Evolutionary conservation across 2,329 filamentous ascomycete genomes (phyloP).

Genomic region (Aspergillus texensis): DNA sequence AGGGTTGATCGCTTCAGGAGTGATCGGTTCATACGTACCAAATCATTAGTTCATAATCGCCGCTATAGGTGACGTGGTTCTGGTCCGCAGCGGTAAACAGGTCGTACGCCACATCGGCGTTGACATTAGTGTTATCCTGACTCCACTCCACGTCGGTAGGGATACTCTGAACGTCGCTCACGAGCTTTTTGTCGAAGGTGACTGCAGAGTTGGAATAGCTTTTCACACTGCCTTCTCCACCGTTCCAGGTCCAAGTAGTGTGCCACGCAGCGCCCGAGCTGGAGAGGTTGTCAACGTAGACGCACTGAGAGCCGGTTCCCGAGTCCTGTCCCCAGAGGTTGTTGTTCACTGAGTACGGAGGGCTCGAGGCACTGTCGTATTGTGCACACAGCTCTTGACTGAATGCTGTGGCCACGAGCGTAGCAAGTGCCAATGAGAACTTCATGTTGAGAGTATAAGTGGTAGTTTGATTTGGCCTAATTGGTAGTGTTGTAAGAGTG

Average conservation of each 20-base stretch:
- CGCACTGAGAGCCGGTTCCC: conserved; percentile 44
- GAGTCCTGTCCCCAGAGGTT: conserved; percentile 49
- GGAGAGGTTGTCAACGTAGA: conserved; percentile 36
- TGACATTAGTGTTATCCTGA: conserved; percentile 52
- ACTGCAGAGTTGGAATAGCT: conserved; percentile 27
- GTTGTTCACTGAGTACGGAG: conserved; percentile 51
- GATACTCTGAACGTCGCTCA: conserved; percentile 39
- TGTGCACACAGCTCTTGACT: conserved; percentile 4
- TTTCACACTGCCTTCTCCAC: conserved; percentile 42
- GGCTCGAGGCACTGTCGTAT: conserved; percentile 35
- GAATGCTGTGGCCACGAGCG: background rate
- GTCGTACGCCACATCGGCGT: conserved; percentile 62
- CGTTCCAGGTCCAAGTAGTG: conserved; percentile 47
- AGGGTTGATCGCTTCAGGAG: background rate
- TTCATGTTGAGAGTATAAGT: background rate
- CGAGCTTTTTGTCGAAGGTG: background rate
- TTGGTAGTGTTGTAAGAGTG: background rate
- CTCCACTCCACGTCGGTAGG: conserved; percentile 46
- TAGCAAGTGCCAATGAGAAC: background rate
- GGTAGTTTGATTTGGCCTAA: background rate
- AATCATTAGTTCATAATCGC: conserved; percentile 64
- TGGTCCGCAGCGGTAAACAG: conserved; percentile 54
- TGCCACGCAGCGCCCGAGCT: conserved; percentile 38
- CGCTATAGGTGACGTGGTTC: conserved; percentile 42
- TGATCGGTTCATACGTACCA: conserved; percentile 43